These are phyloP conservation scores for Ceratobasidium sp. DNA, from an alignment of 1,284 basidiomycete species.

Conservation along the genomic window DNA sequence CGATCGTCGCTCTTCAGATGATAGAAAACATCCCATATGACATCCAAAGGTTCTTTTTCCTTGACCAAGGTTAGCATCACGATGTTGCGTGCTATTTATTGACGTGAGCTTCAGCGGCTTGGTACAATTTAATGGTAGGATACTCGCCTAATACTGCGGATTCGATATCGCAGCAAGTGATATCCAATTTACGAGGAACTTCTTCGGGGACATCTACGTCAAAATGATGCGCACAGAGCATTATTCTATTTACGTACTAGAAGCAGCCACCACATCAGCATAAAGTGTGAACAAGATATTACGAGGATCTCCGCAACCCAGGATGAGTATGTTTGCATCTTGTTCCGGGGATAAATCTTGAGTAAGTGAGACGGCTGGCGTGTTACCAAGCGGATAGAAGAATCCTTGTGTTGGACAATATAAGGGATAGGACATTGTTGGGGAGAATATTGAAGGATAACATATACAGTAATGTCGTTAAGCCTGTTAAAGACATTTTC, in stretches of 20 bases:
- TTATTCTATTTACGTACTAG: not conserved
- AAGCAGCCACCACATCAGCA: conserved; percentile 55
- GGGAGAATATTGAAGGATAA: too few relatives aligned
- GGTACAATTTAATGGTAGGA: not conserved
- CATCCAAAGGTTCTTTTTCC: not conserved
- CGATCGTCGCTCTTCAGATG: conserved; percentile 27
- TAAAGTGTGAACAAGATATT: conserved; percentile 64
- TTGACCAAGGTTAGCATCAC: conserved; percentile 9
- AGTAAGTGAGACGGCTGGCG: conserved; percentile 62
- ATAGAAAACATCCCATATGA: conserved; percentile 27
- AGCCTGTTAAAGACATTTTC: too few relatives aligned
- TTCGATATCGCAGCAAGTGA: conserved; percentile 12
- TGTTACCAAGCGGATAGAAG: conserved; percentile 62
- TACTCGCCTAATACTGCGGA: not conserved
- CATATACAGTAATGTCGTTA: too few relatives aligned
- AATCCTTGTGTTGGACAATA: not conserved
- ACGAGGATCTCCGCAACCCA: conserved; percentile 68
- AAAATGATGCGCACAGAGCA: not conserved
- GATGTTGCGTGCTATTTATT: conserved; percentile 13
- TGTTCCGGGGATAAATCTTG: conserved; percentile 49
- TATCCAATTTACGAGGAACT: not conserved
- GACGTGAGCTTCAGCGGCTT: too few relatives aligned
- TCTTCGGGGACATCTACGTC: not conserved
- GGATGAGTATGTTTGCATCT: conserved; percentile 59
- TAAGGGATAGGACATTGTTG: not conserved